A percentile compares a stretch with the other conserved stretches of the same genome.
These are phyloP conservation scores for Fraxinus dipetala DNA, from an alignment of 305 asterid genomes.

Conservation along the genomic window DNA sequence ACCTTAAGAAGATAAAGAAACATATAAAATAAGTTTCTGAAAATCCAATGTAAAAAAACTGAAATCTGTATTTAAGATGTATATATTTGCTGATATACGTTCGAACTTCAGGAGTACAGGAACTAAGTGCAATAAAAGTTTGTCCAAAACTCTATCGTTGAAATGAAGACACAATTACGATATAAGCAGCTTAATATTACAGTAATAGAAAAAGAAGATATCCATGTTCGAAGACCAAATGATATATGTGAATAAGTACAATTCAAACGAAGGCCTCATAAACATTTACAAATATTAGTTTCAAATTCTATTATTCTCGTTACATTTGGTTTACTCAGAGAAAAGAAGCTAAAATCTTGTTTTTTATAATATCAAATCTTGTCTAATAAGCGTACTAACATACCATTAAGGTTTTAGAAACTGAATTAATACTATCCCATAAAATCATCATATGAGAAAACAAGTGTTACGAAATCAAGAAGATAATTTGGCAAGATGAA, in stretches of 20 bases:
- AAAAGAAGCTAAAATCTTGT: not conserved
- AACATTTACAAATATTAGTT: too few relatives aligned
- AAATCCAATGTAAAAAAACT: not conserved
- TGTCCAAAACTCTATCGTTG: not conserved
- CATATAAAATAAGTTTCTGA: not conserved
- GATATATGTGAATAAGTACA: not conserved
- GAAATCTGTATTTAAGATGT: not conserved
- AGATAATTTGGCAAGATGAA: too few relatives aligned
- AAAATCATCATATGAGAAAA: not conserved
- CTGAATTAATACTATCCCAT: not conserved
- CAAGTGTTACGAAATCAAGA: not conserved
- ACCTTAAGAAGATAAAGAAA: conserved; percentile 42
- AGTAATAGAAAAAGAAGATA: not conserved
- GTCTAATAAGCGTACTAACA: not conserved
- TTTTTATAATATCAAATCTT: not conserved
- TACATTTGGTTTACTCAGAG: not conserved
- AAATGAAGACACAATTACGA: not conserved
- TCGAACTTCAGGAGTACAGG: not conserved
- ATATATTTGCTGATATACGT: not conserved
- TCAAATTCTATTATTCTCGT: not conserved
- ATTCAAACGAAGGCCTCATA: not conserved
- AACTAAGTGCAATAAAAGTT: not conserved
- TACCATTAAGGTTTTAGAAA: not conserved
- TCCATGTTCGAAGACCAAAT: not conserved
- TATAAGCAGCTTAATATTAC: not conserved